Evolutionary conservation across 2,329 filamentous ascomycete species (phyloP).

Genomic region (Talaromyces pinophilus): DNA sequence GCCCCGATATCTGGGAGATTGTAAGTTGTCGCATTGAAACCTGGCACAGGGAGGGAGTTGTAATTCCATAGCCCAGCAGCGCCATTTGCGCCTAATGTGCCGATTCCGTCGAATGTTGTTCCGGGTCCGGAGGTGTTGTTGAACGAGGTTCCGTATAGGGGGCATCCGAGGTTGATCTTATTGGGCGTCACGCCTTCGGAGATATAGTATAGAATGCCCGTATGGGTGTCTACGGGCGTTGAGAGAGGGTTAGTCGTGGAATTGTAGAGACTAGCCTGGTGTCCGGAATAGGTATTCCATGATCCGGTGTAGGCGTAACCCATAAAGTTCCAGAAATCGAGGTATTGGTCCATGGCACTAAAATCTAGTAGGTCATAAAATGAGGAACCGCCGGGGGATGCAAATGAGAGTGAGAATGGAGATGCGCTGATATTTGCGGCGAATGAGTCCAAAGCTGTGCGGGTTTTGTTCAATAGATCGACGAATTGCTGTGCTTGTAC

Average conservation of each 20-base stretch:
- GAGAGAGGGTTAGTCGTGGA: conserved; percentile 4
- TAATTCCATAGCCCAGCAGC: conserved; percentile 69
- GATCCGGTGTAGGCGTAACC: conserved; percentile 69
- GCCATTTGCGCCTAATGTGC: conserved; percentile 36
- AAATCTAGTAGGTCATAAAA: conserved; percentile 50
- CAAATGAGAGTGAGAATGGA: conserved; percentile 30
- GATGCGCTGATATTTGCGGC: conserved; percentile 9
- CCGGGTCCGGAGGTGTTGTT: conserved; percentile 16
- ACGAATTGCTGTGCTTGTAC: conserved; percentile 15
- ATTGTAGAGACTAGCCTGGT: conserved; percentile 13
- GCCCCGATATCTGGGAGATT: conserved; percentile 18
- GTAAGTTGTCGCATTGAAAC: conserved; percentile 46
- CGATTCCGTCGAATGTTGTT: conserved; percentile 15
- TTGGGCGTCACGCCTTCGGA: conserved; percentile 10
- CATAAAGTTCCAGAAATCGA: conserved; percentile 65
- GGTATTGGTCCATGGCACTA: conserved; percentile 47
- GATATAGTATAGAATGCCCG: conserved; percentile 14
- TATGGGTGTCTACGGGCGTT: conserved; percentile 7
- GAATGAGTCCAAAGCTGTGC: conserved; percentile 4
- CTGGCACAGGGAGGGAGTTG: conserved; percentile 74
- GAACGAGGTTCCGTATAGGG: conserved; percentile 14
- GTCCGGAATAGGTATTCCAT: conserved; percentile 12
- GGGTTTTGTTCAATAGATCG: conserved; percentile 10
- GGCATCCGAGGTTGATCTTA: conserved; percentile 19
- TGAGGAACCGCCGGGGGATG: conserved; percentile 36